Conservation (phyloP, 2,329 filamentous ascomycete genomes). For the Cryphonectria nitschkei region DNA sequence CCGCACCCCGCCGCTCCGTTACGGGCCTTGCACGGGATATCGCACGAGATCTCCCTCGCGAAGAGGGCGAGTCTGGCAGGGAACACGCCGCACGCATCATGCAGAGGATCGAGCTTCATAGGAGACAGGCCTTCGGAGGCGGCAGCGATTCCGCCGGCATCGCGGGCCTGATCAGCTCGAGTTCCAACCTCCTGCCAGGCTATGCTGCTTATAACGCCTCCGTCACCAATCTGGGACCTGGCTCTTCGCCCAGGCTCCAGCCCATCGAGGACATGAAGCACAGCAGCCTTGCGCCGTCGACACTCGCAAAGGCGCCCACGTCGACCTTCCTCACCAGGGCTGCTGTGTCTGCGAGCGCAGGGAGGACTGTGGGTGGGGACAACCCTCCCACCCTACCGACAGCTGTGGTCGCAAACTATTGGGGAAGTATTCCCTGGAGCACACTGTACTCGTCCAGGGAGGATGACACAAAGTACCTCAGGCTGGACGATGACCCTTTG, state of each 20-base stretch:
- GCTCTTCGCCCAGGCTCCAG: constrained; percentile 40
- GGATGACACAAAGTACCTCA: constrained; percentile 32
- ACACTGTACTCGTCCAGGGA: constrained; percentile 38
- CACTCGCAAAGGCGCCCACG: constrained; percentile 80
- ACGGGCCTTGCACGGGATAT: constrained; percentile 54
- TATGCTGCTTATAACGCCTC: constrained; percentile 38
- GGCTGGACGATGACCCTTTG: constrained; percentile 42
- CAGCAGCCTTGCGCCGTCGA: constrained; percentile 77
- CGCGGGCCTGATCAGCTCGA: constrained; percentile 82
- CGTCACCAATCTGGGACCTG: constrained; percentile 36
- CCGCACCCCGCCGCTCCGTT: constrained; percentile 57
- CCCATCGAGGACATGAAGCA: constrained; percentile 50
- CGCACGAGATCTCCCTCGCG: constrained; percentile 53
- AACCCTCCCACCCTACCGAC: constrained; percentile 71
- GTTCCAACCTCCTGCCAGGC: constrained; percentile 76
- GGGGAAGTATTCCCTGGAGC: constrained; percentile 84
- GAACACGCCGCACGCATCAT: constrained; percentile 89
- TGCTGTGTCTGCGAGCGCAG: constrained; percentile 79
- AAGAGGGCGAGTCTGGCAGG: constrained; percentile 74
- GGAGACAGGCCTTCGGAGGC: constrained; percentile 69
- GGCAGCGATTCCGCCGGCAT: constrained; percentile 68
- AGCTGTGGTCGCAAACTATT: constrained; percentile 88
- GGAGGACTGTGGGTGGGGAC: constrained; percentile 66
- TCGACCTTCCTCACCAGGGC: constrained; percentile 85
- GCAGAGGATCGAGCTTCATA: constrained; percentile 87